Evolutionary conservation across 257 asterid species (phyloP), one percentile per base, ranked within the genome.

Genomic region (Asclepias syriaca): DNA sequence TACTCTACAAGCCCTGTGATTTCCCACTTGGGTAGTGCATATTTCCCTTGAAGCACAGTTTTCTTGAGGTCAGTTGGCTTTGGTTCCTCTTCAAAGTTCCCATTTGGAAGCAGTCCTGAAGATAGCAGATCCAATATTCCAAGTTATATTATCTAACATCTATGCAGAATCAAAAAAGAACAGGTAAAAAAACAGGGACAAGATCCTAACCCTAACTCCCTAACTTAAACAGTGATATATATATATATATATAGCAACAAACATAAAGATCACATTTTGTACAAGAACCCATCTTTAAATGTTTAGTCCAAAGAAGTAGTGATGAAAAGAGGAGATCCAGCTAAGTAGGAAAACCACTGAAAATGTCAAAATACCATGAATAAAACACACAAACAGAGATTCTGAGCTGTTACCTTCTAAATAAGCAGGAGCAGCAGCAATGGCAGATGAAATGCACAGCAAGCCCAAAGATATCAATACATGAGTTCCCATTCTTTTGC

Each of bases 21-120:
- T 65, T 91, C 96, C 98, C 98, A 94, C 79, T 80, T 81, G 71
- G 97, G 98, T 4, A 93, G 87, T 7, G 96, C 85, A 65, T 81
- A 12, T 71, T 72, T 82, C 59, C 91, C 90, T 21, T 27, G 73
- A 66, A 91, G 89, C 50, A 84, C 93, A 34, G 96, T 83, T 72
- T 85, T 85, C 22, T 84, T 85, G 2, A 89, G 12, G 78, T 75
- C 81, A n/a, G 21, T 75, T 67, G 88, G 82, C 18, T 87, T 85
- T 32, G 97, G 97, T 40, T 14, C 49, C 67, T 91, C 90, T 64
- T 91, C 97, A 63, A 93, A 93, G 78, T 93, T 89, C 0, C 98
- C 98, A 70, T 93, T 91, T 53, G 95, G 82, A 0, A 91, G 86
- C 16, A 89, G 78, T 14, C 96, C 98, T 93, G 89, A 59, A n/a